These are phyloP conservation scores for Solanum stenotomum DNA, from an alignment of 257 asterid genomes.

Conservation along the genomic window DNA sequence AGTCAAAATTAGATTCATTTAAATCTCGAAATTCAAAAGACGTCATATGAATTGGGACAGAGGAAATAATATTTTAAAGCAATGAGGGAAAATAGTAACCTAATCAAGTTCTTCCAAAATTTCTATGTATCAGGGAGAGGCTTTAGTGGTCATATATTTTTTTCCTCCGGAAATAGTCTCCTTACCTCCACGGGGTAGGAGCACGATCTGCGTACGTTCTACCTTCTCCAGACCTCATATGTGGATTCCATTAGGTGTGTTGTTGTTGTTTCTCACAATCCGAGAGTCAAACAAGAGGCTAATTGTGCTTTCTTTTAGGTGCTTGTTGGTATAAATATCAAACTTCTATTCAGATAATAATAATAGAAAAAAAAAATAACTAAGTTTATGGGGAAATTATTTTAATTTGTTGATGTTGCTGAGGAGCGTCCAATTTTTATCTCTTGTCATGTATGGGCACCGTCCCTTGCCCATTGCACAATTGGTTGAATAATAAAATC, in stretches of 20 bases:
- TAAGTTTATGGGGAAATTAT: not conserved
- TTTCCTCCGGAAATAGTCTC: not conserved
- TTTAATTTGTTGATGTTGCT: not conserved
- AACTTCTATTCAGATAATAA: not conserved
- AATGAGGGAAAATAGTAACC: not conserved
- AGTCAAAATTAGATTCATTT: not conserved
- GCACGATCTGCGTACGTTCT: not conserved
- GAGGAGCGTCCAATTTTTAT: not conserved
- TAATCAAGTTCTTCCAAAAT: not conserved
- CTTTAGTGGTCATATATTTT: not conserved
- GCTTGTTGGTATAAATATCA: not conserved
- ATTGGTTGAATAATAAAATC: not conserved
- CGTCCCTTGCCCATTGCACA: slow-evolving; percentile 1
- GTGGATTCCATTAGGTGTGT: not conserved
- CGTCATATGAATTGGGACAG: too few relatives aligned
- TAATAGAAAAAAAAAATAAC: not conserved
- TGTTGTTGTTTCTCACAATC: not conserved
- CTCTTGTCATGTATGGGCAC: slow-evolving; percentile 7
- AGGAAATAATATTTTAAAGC: not conserved
- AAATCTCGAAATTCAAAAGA: not conserved
- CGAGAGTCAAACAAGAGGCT: not conserved
- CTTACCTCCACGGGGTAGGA: not conserved
- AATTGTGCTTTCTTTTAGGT: not conserved
- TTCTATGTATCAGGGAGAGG: not conserved
- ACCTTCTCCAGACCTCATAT: not conserved